These are phyloP conservation scores for Malassezia caprae DNA, from an alignment of 1,284 basidiomycete species.

Conservation along the genomic window DNA sequence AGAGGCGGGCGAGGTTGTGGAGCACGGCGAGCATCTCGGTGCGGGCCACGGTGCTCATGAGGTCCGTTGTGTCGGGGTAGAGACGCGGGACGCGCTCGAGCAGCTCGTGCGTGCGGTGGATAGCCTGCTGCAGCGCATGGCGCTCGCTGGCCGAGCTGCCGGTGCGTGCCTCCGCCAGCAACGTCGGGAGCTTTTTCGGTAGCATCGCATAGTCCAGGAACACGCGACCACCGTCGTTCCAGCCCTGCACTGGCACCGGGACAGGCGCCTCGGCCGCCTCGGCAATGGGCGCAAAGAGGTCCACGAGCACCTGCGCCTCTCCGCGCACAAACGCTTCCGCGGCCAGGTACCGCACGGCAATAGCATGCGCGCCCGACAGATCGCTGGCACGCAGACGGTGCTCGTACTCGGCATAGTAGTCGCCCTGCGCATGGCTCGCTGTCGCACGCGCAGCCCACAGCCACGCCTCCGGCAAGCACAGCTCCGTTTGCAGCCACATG, in stretches of 20 bases:
- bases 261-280: slow-evolving; percentile 54
- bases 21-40: slow-evolving; percentile 63
- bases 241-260: slow-evolving; percentile 30
- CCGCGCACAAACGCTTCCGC: slow-evolving; percentile 76
- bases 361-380: slow-evolving; percentile 65
- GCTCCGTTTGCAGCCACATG: slow-evolving; percentile 63
- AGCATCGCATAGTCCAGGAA: slow-evolving; percentile 37
- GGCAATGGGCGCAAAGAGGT: slow-evolving; percentile 63
- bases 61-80: slow-evolving; percentile 55
- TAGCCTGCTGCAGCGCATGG: slow-evolving; percentile 64
- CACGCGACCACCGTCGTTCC: slow-evolving; percentile 43
- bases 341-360: slow-evolving; percentile 72
- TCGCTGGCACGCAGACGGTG: slow-evolving; percentile 63
- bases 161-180: slow-evolving; percentile 51
- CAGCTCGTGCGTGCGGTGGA: slow-evolving; percentile 38
- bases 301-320: slow-evolving; percentile 63
- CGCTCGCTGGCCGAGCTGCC: slow-evolving; percentile 11
- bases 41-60: slow-evolving; percentile 54
- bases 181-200: slow-evolving; percentile 57
- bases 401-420: slow-evolving; percentile 67
- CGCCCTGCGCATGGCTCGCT: slow-evolving; percentile 56
- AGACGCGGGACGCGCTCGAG: slow-evolving; percentile 53
- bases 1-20: slow-evolving; percentile 57
- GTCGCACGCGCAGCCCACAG: slow-evolving; percentile 72
- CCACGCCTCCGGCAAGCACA: slow-evolving; percentile 75